These are phyloP conservation scores for Pulveroboletus sp. DNA, from an alignment of 768 basidiomycete species.

Conservation along the genomic window DNA sequence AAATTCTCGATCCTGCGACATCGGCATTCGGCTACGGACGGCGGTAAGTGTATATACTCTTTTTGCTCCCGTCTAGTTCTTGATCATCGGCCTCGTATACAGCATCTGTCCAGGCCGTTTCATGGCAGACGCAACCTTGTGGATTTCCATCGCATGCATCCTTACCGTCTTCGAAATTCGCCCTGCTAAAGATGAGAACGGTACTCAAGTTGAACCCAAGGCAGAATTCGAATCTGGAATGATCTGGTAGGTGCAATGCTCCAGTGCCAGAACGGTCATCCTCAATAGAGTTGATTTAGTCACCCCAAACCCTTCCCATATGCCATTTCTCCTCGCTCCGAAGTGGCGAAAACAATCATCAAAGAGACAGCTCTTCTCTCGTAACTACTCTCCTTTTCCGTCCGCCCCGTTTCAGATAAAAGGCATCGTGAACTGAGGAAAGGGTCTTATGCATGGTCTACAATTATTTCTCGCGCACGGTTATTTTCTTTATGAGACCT, in stretches of 20 bases:
- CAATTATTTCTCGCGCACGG: slow-evolving; percentile 6
- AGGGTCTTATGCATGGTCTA: background rate
- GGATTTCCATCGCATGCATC: slow-evolving; percentile 31
- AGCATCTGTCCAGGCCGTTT: slow-evolving; percentile 41
- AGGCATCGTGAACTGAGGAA: background rate
- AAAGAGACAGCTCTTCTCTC: slow-evolving; percentile 25
- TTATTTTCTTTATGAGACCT: slow-evolving; percentile 56
- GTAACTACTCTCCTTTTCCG: slow-evolving; percentile 2
- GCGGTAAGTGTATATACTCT: slow-evolving; percentile 17
- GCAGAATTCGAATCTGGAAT: slow-evolving; percentile 27
- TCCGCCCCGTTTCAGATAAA: background rate
- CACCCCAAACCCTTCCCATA: slow-evolving; percentile 30
- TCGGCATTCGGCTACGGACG: slow-evolving; percentile 36
- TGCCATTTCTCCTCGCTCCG: slow-evolving; percentile 29
- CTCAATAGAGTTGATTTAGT: slow-evolving; percentile 15
- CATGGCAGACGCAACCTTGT: slow-evolving; percentile 40
- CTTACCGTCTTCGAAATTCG: slow-evolving; percentile 26
- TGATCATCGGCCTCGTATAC: background rate
- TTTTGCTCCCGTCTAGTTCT: background rate
- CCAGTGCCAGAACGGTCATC: background rate
- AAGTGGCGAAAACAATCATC: slow-evolving; percentile 23
- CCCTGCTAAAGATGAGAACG: slow-evolving; percentile 18
- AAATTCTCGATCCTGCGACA: slow-evolving; percentile 27
- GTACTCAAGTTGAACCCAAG: slow-evolving; percentile 14
- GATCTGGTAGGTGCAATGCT: slow-evolving; percentile 23